A percentile compares a stretch with the other conserved stretches of the same genome.
These are phyloP conservation scores for Erodium trifolium DNA, from an alignment of 441 rosid genomes.

Conservation along the genomic window DNA sequence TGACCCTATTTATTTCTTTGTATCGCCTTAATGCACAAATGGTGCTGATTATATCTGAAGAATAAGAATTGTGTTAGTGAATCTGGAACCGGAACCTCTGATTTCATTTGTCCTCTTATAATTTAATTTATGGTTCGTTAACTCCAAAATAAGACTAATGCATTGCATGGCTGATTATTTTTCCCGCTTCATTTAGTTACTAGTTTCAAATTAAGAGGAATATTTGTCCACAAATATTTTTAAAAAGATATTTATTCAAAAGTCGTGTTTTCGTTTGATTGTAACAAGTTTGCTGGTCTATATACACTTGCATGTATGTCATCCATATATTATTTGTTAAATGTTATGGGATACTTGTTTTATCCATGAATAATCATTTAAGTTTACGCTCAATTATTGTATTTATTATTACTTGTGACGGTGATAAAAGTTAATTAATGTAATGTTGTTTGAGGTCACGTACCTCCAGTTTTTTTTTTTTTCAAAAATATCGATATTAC, in stretches of 20 bases:
- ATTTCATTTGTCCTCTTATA: neutral
- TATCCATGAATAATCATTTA: neutral
- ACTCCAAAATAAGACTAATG: neutral
- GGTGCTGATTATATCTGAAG: neutral
- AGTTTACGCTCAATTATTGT: too few species aligned
- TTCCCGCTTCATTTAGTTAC: neutral
- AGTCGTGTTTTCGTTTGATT: too few species aligned
- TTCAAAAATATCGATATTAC: too few species aligned
- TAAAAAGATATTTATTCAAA: neutral
- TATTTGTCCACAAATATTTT: neutral
- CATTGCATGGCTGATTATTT: neutral
- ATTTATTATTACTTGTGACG: too few species aligned
- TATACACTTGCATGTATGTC: neutral
- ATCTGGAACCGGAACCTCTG: neutral
- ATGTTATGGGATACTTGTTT: neutral
- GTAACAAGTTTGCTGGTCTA: neutral
- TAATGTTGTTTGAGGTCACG: too few species aligned
- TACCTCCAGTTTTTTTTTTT: too few species aligned
- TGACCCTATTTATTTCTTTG: constrained; percentile 3
- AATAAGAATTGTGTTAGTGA: neutral
- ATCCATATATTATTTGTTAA: neutral
- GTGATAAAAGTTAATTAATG: too few species aligned
- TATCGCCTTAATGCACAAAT: neutral
- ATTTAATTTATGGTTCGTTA: neutral
- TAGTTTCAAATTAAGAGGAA: neutral